Evolutionary conservation across 78 protist genomes (phyloP).

Genomic region (Anaeramoeba ignava): DNA sequence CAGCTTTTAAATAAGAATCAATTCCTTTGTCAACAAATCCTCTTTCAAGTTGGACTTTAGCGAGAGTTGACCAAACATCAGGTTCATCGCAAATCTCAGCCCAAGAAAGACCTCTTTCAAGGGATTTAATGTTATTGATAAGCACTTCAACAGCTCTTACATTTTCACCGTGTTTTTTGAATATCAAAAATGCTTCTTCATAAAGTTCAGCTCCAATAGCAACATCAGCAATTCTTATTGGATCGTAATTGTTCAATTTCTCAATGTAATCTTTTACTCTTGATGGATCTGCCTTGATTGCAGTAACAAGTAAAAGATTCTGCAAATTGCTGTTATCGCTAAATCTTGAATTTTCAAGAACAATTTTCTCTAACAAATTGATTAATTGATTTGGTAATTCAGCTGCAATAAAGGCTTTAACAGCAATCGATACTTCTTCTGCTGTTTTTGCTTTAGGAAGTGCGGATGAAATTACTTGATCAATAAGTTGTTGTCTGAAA

Average conservation of each 20-base stretch:
- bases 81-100: conserved; percentile 75
- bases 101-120: conserved; percentile 86
- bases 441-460: conserved; percentile 39
- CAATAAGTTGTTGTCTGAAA: conserved; percentile 36
- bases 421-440: conserved; percentile 87
- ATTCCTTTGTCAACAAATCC: conserved; percentile 56
- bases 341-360: conserved; percentile 73
- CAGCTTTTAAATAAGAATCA: conserved; percentile 61
- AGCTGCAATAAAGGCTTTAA: conserved; percentile 96
- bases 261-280: conserved; percentile 90
- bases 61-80: conserved; percentile 83
- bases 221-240: conserved; percentile 80
- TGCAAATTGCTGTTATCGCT: conserved; percentile 79
- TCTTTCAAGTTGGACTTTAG: conserved; percentile 74
- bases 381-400: conserved; percentile 92
- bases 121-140: conserved; percentile 52
- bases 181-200: conserved; percentile 97
- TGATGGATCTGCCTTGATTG: conserved; percentile 71
- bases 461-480: conserved; percentile 10
- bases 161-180: conserved; percentile 69
- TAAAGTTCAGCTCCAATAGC: conserved; percentile 68
- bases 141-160: conserved; percentile 69
- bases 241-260: conserved; percentile 90
- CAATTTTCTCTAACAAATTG: conserved; percentile 96
- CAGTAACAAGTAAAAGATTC: conserved; percentile 94